phyloP scores from a whole-genome alignment of 352 stramenopile species.

The Phytophthora aleatoria region DNA sequence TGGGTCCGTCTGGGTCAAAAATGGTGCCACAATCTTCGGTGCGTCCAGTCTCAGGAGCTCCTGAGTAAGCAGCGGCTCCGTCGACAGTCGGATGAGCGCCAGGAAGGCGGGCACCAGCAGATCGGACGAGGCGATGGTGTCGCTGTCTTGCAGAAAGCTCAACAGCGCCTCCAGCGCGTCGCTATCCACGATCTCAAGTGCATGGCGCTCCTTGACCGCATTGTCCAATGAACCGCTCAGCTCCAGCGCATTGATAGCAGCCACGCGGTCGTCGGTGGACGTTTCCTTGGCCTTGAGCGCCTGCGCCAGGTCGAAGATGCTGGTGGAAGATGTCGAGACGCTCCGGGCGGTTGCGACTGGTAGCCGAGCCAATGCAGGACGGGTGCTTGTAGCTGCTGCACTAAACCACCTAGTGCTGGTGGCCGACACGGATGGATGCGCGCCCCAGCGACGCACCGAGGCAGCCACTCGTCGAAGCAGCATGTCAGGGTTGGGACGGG shows the following conservation, averaged over 20 bases:
- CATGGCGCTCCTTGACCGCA: constrained; percentile 41
- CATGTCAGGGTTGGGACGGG: constrained; percentile 8
- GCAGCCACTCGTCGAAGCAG: constrained; percentile 20
- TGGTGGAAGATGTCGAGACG: constrained; percentile 23
- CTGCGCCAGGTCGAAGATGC: constrained; percentile 35
- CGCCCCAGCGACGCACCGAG: constrained; percentile 18
- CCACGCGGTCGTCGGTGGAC: constrained; percentile 35
- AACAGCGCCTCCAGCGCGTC: constrained; percentile 49
- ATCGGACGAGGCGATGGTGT: constrained; percentile 48
- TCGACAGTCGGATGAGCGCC: constrained; percentile 64
- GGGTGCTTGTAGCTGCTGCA: neutral
- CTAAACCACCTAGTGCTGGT: neutral
- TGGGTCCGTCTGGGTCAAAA: constrained; percentile 53
- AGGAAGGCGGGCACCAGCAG: constrained; percentile 71
- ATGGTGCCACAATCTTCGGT: constrained; percentile 41
- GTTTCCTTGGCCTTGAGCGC: constrained; percentile 45
- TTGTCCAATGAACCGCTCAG: constrained; percentile 32
- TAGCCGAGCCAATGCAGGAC: neutral
- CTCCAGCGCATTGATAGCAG: constrained; percentile 40
- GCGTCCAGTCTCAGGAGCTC: constrained; percentile 64
- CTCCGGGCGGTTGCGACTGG: constrained; percentile 5
- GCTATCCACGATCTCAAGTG: constrained; percentile 63
- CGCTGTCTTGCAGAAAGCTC: constrained; percentile 53
- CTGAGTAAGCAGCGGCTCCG: constrained; percentile 51
- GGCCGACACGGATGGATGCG: neutral